Evolutionary conservation across 768 basidiomycete species (phyloP).

Genomic region (Serendipita sp.): DNA sequence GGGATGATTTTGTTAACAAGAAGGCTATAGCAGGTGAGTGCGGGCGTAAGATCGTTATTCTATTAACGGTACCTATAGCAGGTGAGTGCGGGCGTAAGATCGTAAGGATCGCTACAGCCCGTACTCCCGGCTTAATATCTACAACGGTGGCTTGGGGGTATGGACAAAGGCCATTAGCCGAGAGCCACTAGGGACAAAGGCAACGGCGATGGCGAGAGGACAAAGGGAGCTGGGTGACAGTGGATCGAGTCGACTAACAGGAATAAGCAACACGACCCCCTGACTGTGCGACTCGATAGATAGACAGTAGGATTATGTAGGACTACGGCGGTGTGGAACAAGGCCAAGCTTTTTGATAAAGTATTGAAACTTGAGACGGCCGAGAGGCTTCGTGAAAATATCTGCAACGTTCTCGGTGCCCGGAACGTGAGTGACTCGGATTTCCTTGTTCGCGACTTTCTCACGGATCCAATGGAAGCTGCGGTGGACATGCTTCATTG

Average conservation of each 20-base stretch:
- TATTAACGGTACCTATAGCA: too few relatives aligned
- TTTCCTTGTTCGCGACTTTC: background rate
- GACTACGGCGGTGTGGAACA: background rate
- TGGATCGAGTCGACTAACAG: too few relatives aligned
- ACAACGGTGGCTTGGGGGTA: too few relatives aligned
- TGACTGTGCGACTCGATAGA: background rate
- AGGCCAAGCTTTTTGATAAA: background rate
- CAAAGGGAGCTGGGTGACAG: too few relatives aligned
- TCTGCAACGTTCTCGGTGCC: background rate
- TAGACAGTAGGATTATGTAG: background rate
- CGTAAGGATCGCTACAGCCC: too few relatives aligned
- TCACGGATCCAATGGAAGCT: background rate
- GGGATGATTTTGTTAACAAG: too few relatives aligned
- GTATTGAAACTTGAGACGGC: background rate
- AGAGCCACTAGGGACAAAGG: background rate
- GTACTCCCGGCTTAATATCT: too few relatives aligned
- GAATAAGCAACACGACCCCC: background rate
- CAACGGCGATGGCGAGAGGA: too few relatives aligned
- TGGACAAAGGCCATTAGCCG: too few relatives aligned
- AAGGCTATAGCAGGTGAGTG: too few relatives aligned
- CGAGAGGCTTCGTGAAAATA: background rate
- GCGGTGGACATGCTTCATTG: background rate
- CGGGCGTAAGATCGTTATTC: too few relatives aligned
- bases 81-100: too few relatives aligned
- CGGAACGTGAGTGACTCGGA: background rate